These are phyloP conservation scores for Hevea brasiliensis DNA, from an alignment of 345 rosid genomes.

Conservation along the genomic window DNA sequence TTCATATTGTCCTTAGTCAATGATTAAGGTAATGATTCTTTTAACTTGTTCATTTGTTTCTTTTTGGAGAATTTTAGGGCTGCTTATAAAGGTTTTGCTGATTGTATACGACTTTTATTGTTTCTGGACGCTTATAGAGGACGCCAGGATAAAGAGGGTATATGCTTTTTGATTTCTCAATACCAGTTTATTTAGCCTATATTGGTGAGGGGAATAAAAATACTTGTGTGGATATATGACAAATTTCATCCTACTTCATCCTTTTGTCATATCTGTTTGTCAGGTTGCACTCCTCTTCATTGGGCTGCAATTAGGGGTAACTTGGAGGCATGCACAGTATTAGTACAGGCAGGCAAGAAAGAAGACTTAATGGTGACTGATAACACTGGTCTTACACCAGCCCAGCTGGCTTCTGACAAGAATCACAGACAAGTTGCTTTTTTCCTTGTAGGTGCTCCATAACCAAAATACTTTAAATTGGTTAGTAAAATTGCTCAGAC, in stretches of 20 bases:
- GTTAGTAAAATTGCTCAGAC: constrained; percentile 28
- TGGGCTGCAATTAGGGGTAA: constrained; percentile 99
- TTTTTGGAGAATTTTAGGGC: constrained; percentile 75
- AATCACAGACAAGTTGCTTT: constrained; percentile 97
- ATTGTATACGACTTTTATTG: constrained; percentile 87
- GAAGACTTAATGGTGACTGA: constrained; percentile 89
- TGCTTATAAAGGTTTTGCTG: constrained; percentile 97
- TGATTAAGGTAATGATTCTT: constrained; percentile 13
- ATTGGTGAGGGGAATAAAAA: background rate
- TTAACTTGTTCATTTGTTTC: constrained; percentile 24
- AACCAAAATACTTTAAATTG: constrained; percentile 32
- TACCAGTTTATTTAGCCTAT: constrained; percentile 5
- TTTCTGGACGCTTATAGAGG: constrained; percentile 91
- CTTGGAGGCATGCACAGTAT: constrained; percentile 96
- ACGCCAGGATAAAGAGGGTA: constrained; percentile 98
- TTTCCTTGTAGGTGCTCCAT: constrained; percentile 88
- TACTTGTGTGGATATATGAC: background rate
- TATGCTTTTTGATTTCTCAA: background rate
- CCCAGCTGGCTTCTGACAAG: constrained; percentile 97
- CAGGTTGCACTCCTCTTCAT: constrained; percentile 97
- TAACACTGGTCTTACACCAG: constrained; percentile 92
- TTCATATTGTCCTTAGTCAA: background rate
- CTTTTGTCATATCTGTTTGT: constrained; percentile 17
- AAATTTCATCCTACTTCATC: background rate
- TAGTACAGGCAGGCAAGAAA: constrained; percentile 97